These are phyloP conservation scores for Candida arabinofermentans DNA, from an alignment of 805 yeast genomes.

Conservation along the genomic window DNA sequence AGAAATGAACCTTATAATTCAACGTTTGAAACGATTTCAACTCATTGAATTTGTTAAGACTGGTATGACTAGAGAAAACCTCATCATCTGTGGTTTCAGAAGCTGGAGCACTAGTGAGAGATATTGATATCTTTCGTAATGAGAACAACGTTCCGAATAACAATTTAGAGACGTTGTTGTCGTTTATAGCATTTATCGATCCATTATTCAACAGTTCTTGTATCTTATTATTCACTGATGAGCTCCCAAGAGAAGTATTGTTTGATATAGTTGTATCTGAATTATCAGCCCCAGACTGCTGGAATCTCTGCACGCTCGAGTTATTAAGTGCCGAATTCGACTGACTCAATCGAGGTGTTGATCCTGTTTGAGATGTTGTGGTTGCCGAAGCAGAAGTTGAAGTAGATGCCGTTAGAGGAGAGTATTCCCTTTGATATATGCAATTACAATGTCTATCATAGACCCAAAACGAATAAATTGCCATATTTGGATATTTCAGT, in stretches of 20 bases:
- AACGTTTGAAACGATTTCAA: constrained; percentile 58
- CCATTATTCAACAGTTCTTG: constrained; percentile 25
- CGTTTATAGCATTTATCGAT: constrained; percentile 48
- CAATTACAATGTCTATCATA: constrained; percentile 93
- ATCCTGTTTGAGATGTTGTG: neutral
- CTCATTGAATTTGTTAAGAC: constrained; percentile 30
- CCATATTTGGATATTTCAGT: too few relatives aligned
- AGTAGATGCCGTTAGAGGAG: constrained; percentile 5
- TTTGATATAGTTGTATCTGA: neutral
- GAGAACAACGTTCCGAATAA: constrained; percentile 85
- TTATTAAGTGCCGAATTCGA: constrained; percentile 1
- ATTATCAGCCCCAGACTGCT: neutral
- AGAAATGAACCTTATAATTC: constrained; percentile 72
- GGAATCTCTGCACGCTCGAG: too few relatives aligned
- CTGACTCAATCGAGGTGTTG: neutral
- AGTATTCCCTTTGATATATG: constrained; percentile 71
- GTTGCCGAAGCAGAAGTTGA: neutral
- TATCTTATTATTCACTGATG: constrained; percentile 5
- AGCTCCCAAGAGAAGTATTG: too few relatives aligned
- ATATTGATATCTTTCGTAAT: constrained; percentile 63
- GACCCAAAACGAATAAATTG: constrained; percentile 82
- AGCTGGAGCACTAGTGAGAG: constrained; percentile 6
- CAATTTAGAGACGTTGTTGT: constrained; percentile 71
- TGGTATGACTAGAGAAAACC: constrained; percentile 1
- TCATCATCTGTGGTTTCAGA: constrained; percentile 4